Evolutionary conservation across 2,329 filamentous ascomycete species (phyloP).

Genomic region (Epichloe gansuensis): DNA sequence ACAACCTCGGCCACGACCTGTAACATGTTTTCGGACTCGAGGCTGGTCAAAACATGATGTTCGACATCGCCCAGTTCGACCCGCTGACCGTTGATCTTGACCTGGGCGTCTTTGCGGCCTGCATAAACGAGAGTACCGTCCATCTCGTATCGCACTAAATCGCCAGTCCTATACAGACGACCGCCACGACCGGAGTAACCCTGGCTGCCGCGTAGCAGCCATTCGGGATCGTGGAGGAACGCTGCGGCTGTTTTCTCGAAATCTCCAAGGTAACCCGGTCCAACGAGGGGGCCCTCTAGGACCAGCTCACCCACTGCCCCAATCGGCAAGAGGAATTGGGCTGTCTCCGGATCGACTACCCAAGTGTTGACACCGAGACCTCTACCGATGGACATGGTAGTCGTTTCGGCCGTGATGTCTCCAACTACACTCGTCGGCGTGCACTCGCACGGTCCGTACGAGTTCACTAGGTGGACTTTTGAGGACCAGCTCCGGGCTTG

Average conservation of each 20-base stretch:
- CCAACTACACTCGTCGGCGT: not conserved
- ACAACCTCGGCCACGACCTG: too few species aligned
- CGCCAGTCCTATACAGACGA: conserved; percentile 32
- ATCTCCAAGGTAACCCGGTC: conserved; percentile 37
- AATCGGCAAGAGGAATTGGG: conserved; percentile 14
- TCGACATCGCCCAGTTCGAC: conserved; percentile 29
- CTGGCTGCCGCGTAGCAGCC: not conserved
- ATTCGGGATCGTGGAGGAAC: conserved; percentile 12
- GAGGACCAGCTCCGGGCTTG: not conserved
- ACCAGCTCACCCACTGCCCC: conserved; percentile 25
- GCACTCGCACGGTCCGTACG: conserved; percentile 3
- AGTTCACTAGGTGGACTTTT: not conserved
- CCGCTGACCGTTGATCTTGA: conserved; percentile 43
- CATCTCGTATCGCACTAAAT: conserved; percentile 29
- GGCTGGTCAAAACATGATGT: not conserved
- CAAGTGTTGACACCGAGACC: not conserved
- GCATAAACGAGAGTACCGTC: conserved; percentile 25
- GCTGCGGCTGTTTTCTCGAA: conserved; percentile 29
- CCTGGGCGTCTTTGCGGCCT: conserved; percentile 40
- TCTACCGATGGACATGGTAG: not conserved
- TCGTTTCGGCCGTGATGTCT: too few species aligned
- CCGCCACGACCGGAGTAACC: conserved; percentile 6
- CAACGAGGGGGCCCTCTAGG: conserved; percentile 32
- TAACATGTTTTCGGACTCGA: too few species aligned
- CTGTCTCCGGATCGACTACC: conserved; percentile 1